These are phyloP conservation scores for Kondoa subrosea DNA, from an alignment of 768 basidiomycete species.

Conservation along the genomic window DNA sequence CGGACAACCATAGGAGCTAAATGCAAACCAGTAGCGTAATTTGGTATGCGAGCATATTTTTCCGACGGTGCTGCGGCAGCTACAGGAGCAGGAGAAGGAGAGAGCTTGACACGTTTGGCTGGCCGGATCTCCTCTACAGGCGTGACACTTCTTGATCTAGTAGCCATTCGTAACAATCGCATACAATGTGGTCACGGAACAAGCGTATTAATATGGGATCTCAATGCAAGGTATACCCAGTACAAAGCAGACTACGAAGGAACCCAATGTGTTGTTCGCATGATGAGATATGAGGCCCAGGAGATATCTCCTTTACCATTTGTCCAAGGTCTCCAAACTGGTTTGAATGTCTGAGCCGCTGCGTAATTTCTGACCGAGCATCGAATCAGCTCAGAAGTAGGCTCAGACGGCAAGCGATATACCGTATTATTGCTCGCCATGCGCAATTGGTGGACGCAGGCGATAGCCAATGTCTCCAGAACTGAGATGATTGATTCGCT, in stretches of 20 bases:
- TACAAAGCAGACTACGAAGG: not conserved
- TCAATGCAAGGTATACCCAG: no score
- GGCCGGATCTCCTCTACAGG: not conserved
- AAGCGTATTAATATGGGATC: no score
- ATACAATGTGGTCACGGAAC: no score
- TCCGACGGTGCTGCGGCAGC: not conserved
- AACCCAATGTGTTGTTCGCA: not conserved
- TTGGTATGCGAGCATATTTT: slow-evolving; percentile 4
- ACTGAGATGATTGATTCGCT: not conserved
- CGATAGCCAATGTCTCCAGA: slow-evolving; percentile 9
- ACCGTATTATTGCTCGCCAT: not conserved
- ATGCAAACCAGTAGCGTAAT: slow-evolving; percentile 70
- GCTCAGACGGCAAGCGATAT: no score
- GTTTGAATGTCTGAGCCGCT: slow-evolving; percentile 2
- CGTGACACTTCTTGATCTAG: no score
- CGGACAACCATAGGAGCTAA: slow-evolving; percentile 98
- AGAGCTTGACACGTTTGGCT: slow-evolving; percentile 1
- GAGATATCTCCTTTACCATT: not conserved
- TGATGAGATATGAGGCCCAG: not conserved
- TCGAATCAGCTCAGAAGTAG: no score
- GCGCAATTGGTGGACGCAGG: slow-evolving; percentile 4
- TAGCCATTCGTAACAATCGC: no score
- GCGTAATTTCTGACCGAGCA: not conserved
- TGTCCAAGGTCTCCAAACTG: not conserved
- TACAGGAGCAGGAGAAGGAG: no score